phyloP scores from a whole-genome alignment of 805 yeast species.

The Brettanomyces naardenensis region DNA sequence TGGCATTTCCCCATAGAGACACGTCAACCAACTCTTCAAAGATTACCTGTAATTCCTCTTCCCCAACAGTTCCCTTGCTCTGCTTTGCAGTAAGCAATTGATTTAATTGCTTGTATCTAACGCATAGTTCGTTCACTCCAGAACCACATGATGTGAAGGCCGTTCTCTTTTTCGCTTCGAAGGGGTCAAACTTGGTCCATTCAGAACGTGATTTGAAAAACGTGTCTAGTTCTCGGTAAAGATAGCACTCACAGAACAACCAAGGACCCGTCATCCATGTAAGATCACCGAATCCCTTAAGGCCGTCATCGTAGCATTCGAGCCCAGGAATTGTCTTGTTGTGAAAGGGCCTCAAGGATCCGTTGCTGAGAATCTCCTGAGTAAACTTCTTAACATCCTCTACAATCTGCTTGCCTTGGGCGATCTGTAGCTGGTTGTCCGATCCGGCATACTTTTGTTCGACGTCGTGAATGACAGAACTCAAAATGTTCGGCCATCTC shows the following conservation, averaged over 20 bases:
- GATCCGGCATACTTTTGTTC: constrained; percentile 3
- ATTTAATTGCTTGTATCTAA: constrained; percentile 42
- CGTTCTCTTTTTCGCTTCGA: constrained; percentile 57
- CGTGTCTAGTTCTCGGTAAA: constrained; percentile 60
- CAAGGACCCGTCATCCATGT: constrained; percentile 88
- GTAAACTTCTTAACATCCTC: constrained; percentile 35
- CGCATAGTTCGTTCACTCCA: constrained; percentile 79
- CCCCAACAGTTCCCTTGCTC: constrained; percentile 16
- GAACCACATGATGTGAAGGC: constrained; percentile 67
- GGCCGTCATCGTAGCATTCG: constrained; percentile 50
- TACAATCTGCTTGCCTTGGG: constrained; percentile 43
- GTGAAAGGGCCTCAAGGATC: constrained; percentile 30
- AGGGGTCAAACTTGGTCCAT: constrained; percentile 65
- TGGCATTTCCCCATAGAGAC: constrained; percentile 97
- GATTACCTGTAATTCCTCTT: constrained; percentile 41
- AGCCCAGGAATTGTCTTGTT: constrained; percentile 32
- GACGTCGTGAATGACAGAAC: constrained; percentile 61
- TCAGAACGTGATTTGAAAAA: constrained; percentile 31
- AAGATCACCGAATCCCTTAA: constrained; percentile 28
- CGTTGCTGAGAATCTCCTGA: constrained; percentile 35
- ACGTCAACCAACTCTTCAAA: constrained; percentile 82
- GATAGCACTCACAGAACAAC: constrained; percentile 78
- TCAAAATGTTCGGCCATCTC: constrained; percentile 84
- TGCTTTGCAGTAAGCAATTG: constrained; percentile 17
- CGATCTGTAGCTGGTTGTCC: constrained; percentile 16